Conservation (phyloP, 805 yeast genomes). For the Yamadazyma nakazawae region DNA sequence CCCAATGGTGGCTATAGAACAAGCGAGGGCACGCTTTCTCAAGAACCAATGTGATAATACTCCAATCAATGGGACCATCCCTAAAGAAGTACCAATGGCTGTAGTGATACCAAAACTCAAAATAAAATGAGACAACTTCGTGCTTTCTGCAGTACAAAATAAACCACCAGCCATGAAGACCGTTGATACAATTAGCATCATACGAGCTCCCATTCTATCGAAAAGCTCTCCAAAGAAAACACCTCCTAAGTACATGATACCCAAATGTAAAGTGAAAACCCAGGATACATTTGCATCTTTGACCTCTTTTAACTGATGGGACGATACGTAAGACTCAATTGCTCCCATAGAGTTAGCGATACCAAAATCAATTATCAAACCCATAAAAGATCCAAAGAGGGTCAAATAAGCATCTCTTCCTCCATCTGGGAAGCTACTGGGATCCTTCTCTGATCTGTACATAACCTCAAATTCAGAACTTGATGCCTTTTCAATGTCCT, state of each 20-base stretch:
- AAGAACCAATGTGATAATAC: conserved; percentile 28
- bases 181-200: conserved; percentile 20
- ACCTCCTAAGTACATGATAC: conserved; percentile 28
- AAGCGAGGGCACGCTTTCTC: conserved; percentile 23
- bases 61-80: conserved; percentile 28
- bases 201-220: conserved; percentile 24
- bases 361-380: conserved; percentile 27
- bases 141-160: conserved; percentile 23
- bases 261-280: conserved; percentile 31
- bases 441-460: conserved; percentile 20
- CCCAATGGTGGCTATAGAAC: conserved; percentile 28
- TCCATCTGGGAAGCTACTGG: conserved; percentile 28
- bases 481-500: background rate
- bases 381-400: conserved; percentile 25
- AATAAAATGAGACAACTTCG: conserved; percentile 24
- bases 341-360: conserved; percentile 30
- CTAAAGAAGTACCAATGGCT: conserved; percentile 28
- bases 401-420: conserved; percentile 24
- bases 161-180: conserved; percentile 22
- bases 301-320: conserved; percentile 18
- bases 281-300: conserved; percentile 25
- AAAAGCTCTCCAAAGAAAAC: conserved; percentile 28
- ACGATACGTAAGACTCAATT: conserved; percentile 23
- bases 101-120: conserved; percentile 24
- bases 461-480: conserved; percentile 9